A percentile compares a stretch with the other conserved stretches of the same genome.
phyloP scores from a whole-genome alignment of 129 eudicot genomes.

The Flaveria linearis region DNA sequence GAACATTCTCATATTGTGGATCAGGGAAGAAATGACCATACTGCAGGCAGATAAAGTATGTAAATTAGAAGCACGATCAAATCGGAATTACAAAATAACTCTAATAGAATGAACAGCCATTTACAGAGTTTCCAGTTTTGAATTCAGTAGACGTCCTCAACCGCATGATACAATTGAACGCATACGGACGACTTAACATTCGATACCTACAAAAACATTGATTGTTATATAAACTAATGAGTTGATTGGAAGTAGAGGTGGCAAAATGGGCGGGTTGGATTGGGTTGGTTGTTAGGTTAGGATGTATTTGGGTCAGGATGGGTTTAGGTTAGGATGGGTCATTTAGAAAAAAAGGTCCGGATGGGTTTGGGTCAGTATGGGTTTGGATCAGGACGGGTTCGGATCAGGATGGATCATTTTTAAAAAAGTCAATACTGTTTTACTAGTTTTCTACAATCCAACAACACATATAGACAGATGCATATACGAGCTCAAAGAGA shows the following conservation, averaged over 20 bases:
- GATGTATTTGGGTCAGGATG: no score
- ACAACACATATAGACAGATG: no score
- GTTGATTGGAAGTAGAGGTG: background rate
- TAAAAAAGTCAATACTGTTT: no score
- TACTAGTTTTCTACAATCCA: no score
- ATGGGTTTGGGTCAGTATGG: no score
- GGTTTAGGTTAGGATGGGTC: no score
- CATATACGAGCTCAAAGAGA: no score
- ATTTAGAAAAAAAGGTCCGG: no score
- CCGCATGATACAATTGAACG: conserved; percentile 84
- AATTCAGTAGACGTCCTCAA: conserved; percentile 87
- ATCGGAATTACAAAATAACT: background rate
- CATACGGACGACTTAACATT: conserved; percentile 96
- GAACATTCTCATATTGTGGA: conserved; percentile 98
- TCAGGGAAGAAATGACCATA: conserved; percentile 99
- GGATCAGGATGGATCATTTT: no score
- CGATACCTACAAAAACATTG: conserved; percentile 69
- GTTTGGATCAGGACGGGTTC: no score
- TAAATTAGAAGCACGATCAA: conserved; percentile 25
- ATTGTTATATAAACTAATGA: conserved; percentile 2
- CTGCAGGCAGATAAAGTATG: conserved; percentile 47
- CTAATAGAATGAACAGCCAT: conserved; percentile 24
- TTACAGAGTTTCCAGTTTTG: conserved; percentile 84
- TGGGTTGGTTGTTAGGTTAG: no score
- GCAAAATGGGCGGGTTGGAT: no score